Percentiles rank a stretch among this genome's conserved stretches.
phyloP scores from a whole-genome alignment of 2,329 filamentous ascomycete genomes.

The Bipolaris sorokiniana region DNA sequence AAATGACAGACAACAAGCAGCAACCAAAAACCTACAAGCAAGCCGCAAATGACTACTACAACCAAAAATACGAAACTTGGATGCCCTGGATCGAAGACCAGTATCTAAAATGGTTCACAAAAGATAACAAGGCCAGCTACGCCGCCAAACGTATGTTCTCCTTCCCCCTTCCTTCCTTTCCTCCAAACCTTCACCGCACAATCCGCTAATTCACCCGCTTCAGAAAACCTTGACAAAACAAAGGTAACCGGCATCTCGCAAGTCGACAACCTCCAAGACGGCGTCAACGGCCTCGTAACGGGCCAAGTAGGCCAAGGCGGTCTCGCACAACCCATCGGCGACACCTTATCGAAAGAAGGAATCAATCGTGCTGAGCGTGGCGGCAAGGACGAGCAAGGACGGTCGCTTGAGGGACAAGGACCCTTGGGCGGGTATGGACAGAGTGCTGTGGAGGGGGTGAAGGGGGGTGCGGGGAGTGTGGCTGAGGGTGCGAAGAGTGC shows the following conservation, averaged over 20 bases:
- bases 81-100: constrained; percentile 78
- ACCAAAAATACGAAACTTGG: constrained; percentile 75
- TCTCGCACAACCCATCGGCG: constrained; percentile 67
- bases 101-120: constrained; percentile 75
- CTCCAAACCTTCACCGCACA: too few relatives aligned
- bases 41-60: constrained; percentile 61
- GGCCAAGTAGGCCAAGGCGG: constrained; percentile 73
- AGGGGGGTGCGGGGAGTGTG: constrained; percentile 32
- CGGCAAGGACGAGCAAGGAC: constrained; percentile 67
- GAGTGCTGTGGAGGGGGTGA: constrained; percentile 42
- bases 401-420: constrained; percentile 50
- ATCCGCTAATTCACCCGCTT: background rate
- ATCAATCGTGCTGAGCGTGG: constrained; percentile 68
- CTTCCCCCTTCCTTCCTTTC: background rate
- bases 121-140: constrained; percentile 78
- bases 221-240: constrained; percentile 70
- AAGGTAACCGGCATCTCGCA: constrained; percentile 72
- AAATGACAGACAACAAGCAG: constrained; percentile 10
- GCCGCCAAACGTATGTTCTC: constrained; percentile 65
- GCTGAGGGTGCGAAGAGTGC: constrained; percentile 36
- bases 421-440: constrained; percentile 42
- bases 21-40: constrained; percentile 40
- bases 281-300: constrained; percentile 66
- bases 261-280: constrained; percentile 72
- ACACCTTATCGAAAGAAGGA: constrained; percentile 67